Conservation (phyloP, 2,329 filamentous ascomycete species). For the Trichoderma sp. region DNA sequence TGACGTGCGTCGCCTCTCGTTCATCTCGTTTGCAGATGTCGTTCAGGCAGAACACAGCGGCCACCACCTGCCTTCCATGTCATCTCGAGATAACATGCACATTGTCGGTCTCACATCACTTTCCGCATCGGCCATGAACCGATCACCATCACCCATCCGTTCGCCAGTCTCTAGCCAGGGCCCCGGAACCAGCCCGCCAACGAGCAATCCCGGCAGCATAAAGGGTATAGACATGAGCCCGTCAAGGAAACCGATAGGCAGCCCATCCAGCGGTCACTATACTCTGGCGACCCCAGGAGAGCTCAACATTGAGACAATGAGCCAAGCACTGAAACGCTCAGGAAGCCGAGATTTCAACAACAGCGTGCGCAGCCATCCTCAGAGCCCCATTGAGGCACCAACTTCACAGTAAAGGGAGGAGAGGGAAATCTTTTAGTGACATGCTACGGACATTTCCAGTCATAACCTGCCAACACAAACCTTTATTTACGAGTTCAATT, state of each 20-base stretch:
- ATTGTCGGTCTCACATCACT: conserved; percentile 66
- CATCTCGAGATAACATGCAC: conserved; percentile 70
- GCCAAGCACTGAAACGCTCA: conserved; percentile 81
- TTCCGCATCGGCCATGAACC: conserved; percentile 53
- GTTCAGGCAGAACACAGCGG: conserved; percentile 81
- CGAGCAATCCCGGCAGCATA: conserved; percentile 72
- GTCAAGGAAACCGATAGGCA: conserved; percentile 59
- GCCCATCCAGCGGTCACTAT: conserved; percentile 59
- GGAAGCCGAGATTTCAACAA: conserved; percentile 74
- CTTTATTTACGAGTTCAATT: neutral
- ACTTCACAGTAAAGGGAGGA: conserved; percentile 31
- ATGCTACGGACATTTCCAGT: neutral
- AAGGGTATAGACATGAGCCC: conserved; percentile 75
- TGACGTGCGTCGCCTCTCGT: conserved; percentile 82
- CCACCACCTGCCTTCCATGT: conserved; percentile 47
- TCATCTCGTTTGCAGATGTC: conserved; percentile 96
- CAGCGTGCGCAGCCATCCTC: conserved; percentile 55
- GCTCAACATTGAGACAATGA: conserved; percentile 90
- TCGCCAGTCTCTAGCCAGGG: conserved; percentile 76
- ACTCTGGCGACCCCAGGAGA: conserved; percentile 57
- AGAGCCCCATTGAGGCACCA: conserved; percentile 55
- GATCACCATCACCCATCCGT: conserved; percentile 77
- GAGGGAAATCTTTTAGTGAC: neutral
- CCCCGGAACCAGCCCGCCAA: conserved; percentile 68
- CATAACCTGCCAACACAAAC: neutral